These are phyloP conservation scores for Debaryomyces castellii DNA, from an alignment of 805 yeast species.

Conservation along the genomic window DNA sequence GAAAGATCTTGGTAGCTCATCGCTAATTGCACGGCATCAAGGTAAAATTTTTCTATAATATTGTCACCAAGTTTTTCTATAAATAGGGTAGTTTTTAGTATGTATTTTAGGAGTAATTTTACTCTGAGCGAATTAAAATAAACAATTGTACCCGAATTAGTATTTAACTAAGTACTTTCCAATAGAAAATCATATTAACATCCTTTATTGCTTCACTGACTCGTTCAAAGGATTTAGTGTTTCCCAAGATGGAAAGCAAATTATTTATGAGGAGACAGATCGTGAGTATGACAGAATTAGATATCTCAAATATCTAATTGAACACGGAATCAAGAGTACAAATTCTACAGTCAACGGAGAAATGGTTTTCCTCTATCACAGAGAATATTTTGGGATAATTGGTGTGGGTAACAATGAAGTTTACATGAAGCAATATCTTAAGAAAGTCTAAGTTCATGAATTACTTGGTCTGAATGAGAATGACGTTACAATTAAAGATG, in stretches of 20 bases:
- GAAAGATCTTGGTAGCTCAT: too few relatives aligned
- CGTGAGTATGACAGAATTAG: not conserved
- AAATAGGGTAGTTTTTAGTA: too few relatives aligned
- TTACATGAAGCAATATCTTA: not conserved
- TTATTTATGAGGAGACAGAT: not conserved
- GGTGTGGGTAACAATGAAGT: not conserved
- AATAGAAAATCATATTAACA: too few relatives aligned
- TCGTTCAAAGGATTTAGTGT: not conserved
- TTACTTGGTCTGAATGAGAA: not conserved
- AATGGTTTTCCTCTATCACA: not conserved
- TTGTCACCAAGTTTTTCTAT: too few relatives aligned
- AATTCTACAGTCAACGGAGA: not conserved
- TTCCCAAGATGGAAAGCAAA: not conserved
- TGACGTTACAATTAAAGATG: not conserved
- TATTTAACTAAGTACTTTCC: too few relatives aligned
- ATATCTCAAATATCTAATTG: constrained; percentile 1
- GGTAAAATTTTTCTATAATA: too few relatives aligned
- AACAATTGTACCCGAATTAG: too few relatives aligned
- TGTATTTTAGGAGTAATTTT: too few relatives aligned
- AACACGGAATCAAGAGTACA: not conserved
- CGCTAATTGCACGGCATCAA: too few relatives aligned
- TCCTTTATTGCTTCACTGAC: too few relatives aligned
- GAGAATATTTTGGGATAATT: not conserved
- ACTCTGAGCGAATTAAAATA: too few relatives aligned
- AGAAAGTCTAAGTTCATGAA: not conserved